Percentiles rank a stretch among this genome's conserved stretches.
Evolutionary conservation across 2,329 filamentous ascomycete genomes (phyloP).

Genomic region (Fusarium coffeatum): DNA sequence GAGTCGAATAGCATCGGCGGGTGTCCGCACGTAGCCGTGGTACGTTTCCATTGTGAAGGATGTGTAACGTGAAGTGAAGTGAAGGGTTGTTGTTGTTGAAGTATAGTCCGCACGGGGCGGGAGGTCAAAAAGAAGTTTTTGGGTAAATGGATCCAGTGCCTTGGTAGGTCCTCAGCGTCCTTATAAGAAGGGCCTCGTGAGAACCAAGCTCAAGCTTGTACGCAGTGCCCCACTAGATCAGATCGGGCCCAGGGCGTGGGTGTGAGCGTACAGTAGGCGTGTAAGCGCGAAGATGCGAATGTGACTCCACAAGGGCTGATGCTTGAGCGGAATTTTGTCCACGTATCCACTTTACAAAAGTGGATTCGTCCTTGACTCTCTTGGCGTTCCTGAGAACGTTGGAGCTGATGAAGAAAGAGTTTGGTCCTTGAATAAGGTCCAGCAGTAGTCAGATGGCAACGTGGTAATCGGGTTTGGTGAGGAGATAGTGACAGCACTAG

Average conservation of each 20-base stretch:
- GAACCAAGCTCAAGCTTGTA: constrained; percentile 43
- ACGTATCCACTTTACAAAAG: constrained; percentile 38
- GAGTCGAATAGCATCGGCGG: constrained; percentile 95
- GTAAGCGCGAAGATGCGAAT: constrained; percentile 37
- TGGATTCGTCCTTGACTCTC: constrained; percentile 35
- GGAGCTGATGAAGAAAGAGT: constrained; percentile 24
- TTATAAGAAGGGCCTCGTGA: constrained; percentile 38
- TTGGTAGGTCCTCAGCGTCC: constrained; percentile 34
- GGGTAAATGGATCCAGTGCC: constrained; percentile 30
- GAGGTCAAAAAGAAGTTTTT: constrained; percentile 19
- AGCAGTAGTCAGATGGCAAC: constrained; percentile 23
- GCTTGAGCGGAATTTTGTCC: constrained; percentile 46
- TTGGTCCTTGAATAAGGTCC: constrained; percentile 25
- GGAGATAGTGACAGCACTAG: constrained; percentile 26
- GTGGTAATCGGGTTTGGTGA: constrained; percentile 25
- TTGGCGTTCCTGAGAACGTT: constrained; percentile 42
- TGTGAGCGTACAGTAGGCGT: background rate
- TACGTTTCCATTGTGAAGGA: constrained; percentile 88
- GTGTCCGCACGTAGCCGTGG: constrained; percentile 93
- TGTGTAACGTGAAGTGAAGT: constrained; percentile 36
- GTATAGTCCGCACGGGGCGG: constrained; percentile 33
- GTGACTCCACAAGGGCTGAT: constrained; percentile 45
- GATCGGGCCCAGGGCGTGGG: constrained; percentile 42
- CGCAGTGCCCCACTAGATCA: constrained; percentile 47
- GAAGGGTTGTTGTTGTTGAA: constrained; percentile 1